Evolutionary conservation across 768 basidiomycete species (phyloP), one percentile per base, ranked within the genome.

Genomic region (Pleurotus sapidus): DNA sequence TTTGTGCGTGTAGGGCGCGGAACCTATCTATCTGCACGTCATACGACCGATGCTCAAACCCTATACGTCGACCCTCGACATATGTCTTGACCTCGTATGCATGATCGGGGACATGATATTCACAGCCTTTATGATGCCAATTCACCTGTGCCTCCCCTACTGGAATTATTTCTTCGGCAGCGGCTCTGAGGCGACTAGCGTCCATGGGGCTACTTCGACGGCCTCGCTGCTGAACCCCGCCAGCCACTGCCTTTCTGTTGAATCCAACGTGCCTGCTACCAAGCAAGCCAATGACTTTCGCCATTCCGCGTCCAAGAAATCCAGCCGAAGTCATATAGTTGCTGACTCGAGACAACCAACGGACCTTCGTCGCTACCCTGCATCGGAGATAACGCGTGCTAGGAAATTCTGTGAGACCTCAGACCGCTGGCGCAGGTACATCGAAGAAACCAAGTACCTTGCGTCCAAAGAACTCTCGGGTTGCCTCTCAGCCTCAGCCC

Each of bases 1-100:
- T 6, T n/a, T 56, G 48, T 20, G 17, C 48, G n/a, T n/a, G 5
- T 63, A 94, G 92, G 91, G 90, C 24, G 89, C 93, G 25, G 93
- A 94, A 70, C 93, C 92, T 5, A 81, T 94, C 46, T 91, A 84
- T 64, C 76, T 94, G 17, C 89, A 94, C 68, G 70, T 93, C 56
- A 79, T 94, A 9, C 88, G 92, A 17, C 92, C 93, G 14, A 65
- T 89, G 30, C 68, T 93, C 63, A 89, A 86, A 65, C 92, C 92
- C 5, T 90, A 94, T 63, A 79, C 82, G 12, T 63, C 74, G 4
- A 79, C 86, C 1, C 71, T 93, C 37, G 92, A 94, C 65, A 74
- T 82, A 14, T 57, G 79, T 11, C 74, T 92, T 25, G 87, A 90
- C 55, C 59, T 88, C 23, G 69, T 77, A 38, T 78, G 82, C 50